phyloP scores from a whole-genome alignment of 2,329 filamentous ascomycete species.

The Xylariaceae sp. region DNA sequence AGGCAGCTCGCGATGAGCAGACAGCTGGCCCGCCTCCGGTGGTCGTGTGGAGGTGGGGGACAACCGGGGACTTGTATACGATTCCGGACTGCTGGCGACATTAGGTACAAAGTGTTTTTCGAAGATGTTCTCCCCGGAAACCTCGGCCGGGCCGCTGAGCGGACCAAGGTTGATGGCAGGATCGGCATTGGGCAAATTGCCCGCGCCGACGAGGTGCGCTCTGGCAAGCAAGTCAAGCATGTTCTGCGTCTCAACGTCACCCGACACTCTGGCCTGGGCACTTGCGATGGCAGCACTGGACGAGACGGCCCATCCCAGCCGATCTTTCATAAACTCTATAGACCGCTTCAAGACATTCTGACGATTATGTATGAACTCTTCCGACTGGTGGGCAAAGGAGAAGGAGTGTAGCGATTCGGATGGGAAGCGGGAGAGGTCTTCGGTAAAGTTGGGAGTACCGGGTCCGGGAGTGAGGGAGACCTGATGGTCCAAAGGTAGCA shows the following conservation, averaged over 20 bases:
- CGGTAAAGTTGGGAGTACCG: slow-evolving; percentile 67
- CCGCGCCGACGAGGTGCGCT: slow-evolving; percentile 68
- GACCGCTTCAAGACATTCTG: slow-evolving; percentile 91
- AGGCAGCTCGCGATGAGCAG: background rate
- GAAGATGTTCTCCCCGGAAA: slow-evolving; percentile 73
- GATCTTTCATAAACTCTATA: slow-evolving; percentile 93
- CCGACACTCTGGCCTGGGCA: slow-evolving; percentile 73
- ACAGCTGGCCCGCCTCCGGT: slow-evolving; percentile 7
- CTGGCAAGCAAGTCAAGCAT: slow-evolving; percentile 84
- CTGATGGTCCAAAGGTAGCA: slow-evolving; percentile 49
- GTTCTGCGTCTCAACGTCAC: slow-evolving; percentile 79
- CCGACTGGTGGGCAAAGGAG: slow-evolving; percentile 92
- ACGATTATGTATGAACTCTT: slow-evolving; percentile 82
- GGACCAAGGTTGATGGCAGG: slow-evolving; percentile 47
- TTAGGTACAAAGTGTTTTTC: slow-evolving; percentile 67
- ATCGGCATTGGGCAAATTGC: slow-evolving; percentile 48
- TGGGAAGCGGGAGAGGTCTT: slow-evolving; percentile 88
- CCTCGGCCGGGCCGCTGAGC: slow-evolving; percentile 69
- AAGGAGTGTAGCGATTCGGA: slow-evolving; percentile 96
- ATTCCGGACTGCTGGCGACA: slow-evolving; percentile 40
- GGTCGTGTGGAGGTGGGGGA: slow-evolving; percentile 25
- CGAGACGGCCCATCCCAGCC: slow-evolving; percentile 67
- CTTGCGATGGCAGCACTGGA: slow-evolving; percentile 69
- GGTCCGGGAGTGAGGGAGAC: slow-evolving; percentile 53
- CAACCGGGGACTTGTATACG: slow-evolving; percentile 27